These are phyloP conservation scores for Cladosporium velox DNA, from an alignment of 2,329 filamentous ascomycete species.

Conservation along the genomic window DNA sequence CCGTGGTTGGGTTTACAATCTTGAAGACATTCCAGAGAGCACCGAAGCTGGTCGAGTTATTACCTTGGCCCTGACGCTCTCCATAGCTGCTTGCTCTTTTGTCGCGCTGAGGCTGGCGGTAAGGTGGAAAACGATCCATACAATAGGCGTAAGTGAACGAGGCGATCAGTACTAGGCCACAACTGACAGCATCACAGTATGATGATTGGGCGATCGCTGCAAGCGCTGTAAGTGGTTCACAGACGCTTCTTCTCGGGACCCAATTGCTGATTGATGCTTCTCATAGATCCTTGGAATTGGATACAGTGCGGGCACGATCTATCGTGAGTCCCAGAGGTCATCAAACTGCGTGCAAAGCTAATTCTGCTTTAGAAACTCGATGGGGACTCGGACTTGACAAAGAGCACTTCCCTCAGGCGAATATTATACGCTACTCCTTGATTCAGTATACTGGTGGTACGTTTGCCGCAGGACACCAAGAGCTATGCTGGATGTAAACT, in stretches of 20 bases:
- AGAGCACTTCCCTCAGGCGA: constrained; percentile 17
- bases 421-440: constrained; percentile 19
- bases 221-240: not conserved
- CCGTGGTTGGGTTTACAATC: constrained; percentile 18
- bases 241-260: not conserved
- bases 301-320: constrained; percentile 21
- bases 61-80: constrained; percentile 21
- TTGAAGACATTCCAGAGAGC: constrained; percentile 10
- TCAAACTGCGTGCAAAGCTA: not conserved
- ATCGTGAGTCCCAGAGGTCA: constrained; percentile 11
- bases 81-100: constrained; percentile 13
- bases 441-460: constrained; percentile 22
- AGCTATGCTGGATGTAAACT: not conserved
- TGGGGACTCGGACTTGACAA: constrained; percentile 22
- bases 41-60: constrained; percentile 23
- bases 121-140: constrained; percentile 18
- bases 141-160: constrained; percentile 8
- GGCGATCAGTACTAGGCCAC: not conserved
- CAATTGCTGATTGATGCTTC: not conserved
- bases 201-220: not conserved
- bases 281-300: constrained; percentile 21
- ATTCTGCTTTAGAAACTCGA: constrained; percentile 17
- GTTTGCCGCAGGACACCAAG: not conserved
- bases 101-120: constrained; percentile 19
- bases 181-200: not conserved